phyloP scores from a whole-genome alignment of 1,284 basidiomycete genomes.

The Albatrellus sp. region DNA sequence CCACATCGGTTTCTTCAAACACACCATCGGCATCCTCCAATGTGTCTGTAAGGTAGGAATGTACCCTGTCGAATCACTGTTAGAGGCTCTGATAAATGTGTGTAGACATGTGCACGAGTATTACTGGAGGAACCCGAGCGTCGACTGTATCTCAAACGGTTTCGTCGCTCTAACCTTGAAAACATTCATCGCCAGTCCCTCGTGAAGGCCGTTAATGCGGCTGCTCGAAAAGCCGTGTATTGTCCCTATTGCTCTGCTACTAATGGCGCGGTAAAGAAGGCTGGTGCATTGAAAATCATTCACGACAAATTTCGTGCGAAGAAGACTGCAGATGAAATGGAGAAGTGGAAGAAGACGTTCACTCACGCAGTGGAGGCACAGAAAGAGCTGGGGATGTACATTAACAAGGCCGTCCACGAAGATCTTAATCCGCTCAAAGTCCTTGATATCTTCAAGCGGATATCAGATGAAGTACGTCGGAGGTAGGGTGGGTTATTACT shows the following conservation, averaged over 20 bases:
- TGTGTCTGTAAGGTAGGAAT: constrained; percentile 80
- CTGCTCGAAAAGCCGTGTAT: constrained; percentile 83
- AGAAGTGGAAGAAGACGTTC: constrained; percentile 83
- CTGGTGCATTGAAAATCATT: constrained; percentile 87
- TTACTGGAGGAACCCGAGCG: constrained; percentile 87
- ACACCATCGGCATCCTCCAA: constrained; percentile 88
- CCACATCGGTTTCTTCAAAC: constrained; percentile 97
- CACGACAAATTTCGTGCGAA: constrained; percentile 97
- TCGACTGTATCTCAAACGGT: constrained; percentile 75
- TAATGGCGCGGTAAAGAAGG: constrained; percentile 97
- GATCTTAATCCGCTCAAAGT: constrained; percentile 94
- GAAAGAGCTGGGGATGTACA: constrained; percentile 76
- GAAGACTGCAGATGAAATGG: constrained; percentile 85
- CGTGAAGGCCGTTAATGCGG: constrained; percentile 81
- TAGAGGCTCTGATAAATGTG: background rate
- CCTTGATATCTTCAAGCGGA: constrained; percentile 84
- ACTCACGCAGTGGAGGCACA: constrained; percentile 75
- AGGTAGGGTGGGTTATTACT: too few relatives aligned
- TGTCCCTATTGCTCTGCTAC: constrained; percentile 91
- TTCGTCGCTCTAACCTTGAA: constrained; percentile 85
- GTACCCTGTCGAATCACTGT: background rate
- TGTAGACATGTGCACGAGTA: constrained; percentile 86
- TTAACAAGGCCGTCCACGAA: constrained; percentile 85
- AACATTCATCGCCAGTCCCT: constrained; percentile 84
- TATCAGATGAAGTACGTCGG: constrained; percentile 76